Base-by-base conservation (phyloP, 2,329 filamentous ascomycete species). In the Aspergillus viridinutans region DNA sequence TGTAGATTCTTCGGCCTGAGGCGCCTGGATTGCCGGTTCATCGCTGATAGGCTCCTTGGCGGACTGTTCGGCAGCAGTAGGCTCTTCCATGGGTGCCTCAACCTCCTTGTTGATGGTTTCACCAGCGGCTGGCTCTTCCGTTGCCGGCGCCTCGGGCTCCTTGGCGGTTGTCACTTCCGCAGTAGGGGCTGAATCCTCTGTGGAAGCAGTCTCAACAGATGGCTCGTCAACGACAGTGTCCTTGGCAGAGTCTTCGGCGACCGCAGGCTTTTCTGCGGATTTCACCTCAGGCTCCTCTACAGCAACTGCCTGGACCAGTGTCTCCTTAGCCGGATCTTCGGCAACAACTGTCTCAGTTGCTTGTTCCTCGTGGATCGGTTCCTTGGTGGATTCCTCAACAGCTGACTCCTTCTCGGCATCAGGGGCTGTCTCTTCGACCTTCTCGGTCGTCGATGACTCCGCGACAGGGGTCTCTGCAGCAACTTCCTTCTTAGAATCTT, bases 101-200 rank as follows among this genome's bases (percentile, higher is more conserved):
- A 55, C 23, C 17, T 58, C 52, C 21, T 58, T 49, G 8, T 49
- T 51, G 20, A 48, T 51, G 14, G 56, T 23, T 51, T 61, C 55
- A 28, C 61, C 52, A n/a, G 42, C 42, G 3, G 50, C 50, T 14
- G 60, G 42, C 49, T 59, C 63, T 35, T 62, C 51, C 9, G 35
- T 49, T 26, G 55, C 32, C 48, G 56, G 20, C 49, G 55, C 62
- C 6, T 48, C 50, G 28, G 54, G 25, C 20, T 53, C 51, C 25
- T 64, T 58, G 50, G 55, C 26, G 47, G 49, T 57, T 17, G 61
- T 53, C 49, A 61, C 54, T 21, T 53, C 58, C 14, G 14, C 32
- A 17, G 5, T 38, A 17, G 32, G 32, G 2, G 12, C 32, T 3
- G 32, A 35, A 17, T 49, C 20, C 40, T 64, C 58, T 17, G 53